A percentile compares a stretch with the other conserved stretches of the same genome.
Conservation (phyloP, 305 asterid species). For the Salvia sclarea region DNA sequence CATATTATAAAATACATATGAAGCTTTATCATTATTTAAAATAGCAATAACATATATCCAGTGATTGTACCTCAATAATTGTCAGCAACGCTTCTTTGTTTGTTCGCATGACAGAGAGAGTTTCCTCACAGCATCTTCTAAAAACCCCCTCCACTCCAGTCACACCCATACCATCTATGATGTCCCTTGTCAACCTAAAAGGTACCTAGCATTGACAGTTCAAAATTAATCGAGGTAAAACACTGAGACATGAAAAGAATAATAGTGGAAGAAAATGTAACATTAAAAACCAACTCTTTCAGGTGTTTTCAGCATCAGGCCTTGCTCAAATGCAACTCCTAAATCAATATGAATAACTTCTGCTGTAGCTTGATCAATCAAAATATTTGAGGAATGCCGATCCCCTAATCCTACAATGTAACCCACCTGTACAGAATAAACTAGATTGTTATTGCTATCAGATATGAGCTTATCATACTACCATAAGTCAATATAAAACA, state of each 20-base stretch:
- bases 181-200: constrained; percentile 89
- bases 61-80: constrained; percentile 74
- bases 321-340: constrained; percentile 99
- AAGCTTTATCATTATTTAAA: constrained; percentile 25
- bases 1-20: constrained; percentile 20
- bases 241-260: constrained; percentile 4
- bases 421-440: constrained; percentile 68
- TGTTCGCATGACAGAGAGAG: constrained; percentile 94
- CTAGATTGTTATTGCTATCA: constrained; percentile 20
- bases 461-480: constrained; percentile 13
- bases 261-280: constrained; percentile 23
- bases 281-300: constrained; percentile 66
- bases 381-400: constrained; percentile 92
- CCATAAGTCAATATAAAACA: constrained; percentile 25
- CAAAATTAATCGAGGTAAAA: constrained; percentile 22
- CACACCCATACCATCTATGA: constrained; percentile 96
- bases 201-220: constrained; percentile 65
- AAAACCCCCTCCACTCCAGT: constrained; percentile 99
- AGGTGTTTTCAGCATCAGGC: constrained; percentile 98
- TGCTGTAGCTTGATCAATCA: constrained; percentile 93
- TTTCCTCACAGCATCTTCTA: constrained; percentile 95
- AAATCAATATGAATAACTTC: constrained; percentile 99
- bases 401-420: constrained; percentile 99
- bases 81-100: constrained; percentile 95
- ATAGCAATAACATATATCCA: constrained; percentile 7